Evolutionary conservation across 1,139 yeast species (phyloP).

Genomic region (Yamadazyma dushanensis): DNA sequence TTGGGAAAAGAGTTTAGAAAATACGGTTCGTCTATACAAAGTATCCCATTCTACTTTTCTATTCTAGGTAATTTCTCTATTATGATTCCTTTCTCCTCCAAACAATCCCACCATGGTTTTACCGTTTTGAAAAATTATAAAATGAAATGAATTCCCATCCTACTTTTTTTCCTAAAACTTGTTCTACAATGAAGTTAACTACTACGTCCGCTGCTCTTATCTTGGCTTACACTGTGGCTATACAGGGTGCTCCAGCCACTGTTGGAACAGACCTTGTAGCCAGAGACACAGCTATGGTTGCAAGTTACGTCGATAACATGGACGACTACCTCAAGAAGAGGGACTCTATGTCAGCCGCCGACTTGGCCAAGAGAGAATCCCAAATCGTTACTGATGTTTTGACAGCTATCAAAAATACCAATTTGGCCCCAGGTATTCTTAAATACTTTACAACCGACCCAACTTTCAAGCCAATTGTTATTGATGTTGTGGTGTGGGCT

Average conservation of each 20-base stretch:
- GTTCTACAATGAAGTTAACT: slow-evolving; percentile 11
- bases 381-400: slow-evolving; percentile 46
- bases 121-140: background rate
- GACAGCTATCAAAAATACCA: slow-evolving; percentile 37
- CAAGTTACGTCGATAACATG: slow-evolving; percentile 30
- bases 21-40: no score
- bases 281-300: slow-evolving; percentile 32
- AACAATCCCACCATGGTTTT: no score
- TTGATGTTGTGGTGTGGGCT: slow-evolving; percentile 28
- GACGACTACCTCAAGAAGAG: slow-evolving; percentile 32
- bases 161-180: no score
- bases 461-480: slow-evolving; percentile 30
- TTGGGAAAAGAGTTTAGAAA: no score
- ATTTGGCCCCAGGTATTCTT: slow-evolving; percentile 40
- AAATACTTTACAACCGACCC: slow-evolving; percentile 34
- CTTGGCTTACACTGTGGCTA: slow-evolving; percentile 32
- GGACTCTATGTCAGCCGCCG: slow-evolving; percentile 22
- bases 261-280: slow-evolving; percentile 23
- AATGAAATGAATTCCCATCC: no score
- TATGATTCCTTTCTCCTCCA: background rate
- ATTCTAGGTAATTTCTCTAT: slow-evolving; percentile 6
- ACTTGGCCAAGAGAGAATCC: slow-evolving; percentile 38
- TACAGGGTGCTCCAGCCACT: slow-evolving; percentile 37
- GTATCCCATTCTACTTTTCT: slow-evolving; percentile 5
- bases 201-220: slow-evolving; percentile 22